Base-by-base conservation (phyloP, 2,329 filamentous ascomycete genomes). In the Emericellopsis cladophorae region DNA sequence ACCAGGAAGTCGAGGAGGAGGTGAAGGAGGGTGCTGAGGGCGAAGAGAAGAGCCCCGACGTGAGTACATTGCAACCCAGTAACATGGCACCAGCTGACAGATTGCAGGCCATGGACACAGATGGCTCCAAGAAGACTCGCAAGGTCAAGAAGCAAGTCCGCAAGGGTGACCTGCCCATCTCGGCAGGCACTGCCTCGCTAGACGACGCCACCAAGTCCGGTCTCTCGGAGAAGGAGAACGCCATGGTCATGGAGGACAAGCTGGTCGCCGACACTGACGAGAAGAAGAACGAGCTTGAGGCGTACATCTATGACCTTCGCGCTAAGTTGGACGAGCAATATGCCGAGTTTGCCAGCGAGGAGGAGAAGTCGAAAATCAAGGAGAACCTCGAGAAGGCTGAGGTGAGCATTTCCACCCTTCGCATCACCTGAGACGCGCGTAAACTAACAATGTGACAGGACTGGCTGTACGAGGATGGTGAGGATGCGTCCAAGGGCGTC, bases 101-200 rank as follows among this genome's bases (percentile, higher is more conserved):
- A 33, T 41, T 16, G 23, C 42, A 87, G 82, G 81, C 84, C 48
- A 93, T 92, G 86, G 87, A 93, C 31, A 90, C 85, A 39, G 75
- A 79, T 42, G 76, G 72, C 54, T 66, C 79, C 45, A 87, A 88
- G 81, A 86, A 88, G 81, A 95, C 79, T 41, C 83, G 90, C 60
- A 96, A 95, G 72, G 86, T 98, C 52, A 96, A 95, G 84, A 98
- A 96, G 78, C 90, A 96, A 69, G 84, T 95, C 49, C 85, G 90
- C 65, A 96, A 95, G 74, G 92, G 92, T 49, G 90, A 96, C 51
- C 74, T 98, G 42, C 86, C 89, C 46, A 82, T 98, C 50, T 79
- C 84, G 44, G 75, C 84, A 45, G 89, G 81, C 49, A 95, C 88
- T 37, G 76, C 83, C 38, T 83, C 87, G 31, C 73, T 95, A 43